Conservation (phyloP, 2,329 filamentous ascomycete species). For the Pseudocercospora fijiensis region DNA sequence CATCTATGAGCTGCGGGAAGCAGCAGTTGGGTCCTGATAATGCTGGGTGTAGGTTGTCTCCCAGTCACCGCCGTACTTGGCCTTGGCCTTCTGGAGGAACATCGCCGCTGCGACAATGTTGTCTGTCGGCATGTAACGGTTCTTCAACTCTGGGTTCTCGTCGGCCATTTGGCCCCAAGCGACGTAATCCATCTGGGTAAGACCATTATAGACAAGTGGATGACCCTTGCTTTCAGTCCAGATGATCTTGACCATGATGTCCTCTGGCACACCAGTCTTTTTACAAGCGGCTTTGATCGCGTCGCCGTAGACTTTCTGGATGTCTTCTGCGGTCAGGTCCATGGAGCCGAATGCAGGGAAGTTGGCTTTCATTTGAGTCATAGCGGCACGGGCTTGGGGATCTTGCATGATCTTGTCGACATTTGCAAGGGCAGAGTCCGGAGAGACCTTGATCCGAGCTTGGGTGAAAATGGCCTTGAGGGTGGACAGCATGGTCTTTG, state of each 20-base stretch:
- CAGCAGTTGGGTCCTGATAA: conserved; percentile 16
- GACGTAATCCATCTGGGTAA: conserved; percentile 15
- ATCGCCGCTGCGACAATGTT: conserved; percentile 17
- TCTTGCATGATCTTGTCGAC: conserved; percentile 16
- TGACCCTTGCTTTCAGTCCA: conserved; percentile 23
- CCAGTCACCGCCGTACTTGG: conserved; percentile 11
- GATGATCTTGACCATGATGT: conserved; percentile 20
- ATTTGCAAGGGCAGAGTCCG: conserved; percentile 13
- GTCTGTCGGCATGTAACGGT: conserved; percentile 17
- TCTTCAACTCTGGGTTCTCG: conserved; percentile 8
- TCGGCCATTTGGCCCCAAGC: conserved; percentile 18
- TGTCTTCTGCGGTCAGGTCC: conserved; percentile 21
- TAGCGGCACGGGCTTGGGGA: conserved; percentile 16
- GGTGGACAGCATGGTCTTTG: neutral
- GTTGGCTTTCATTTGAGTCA: conserved; percentile 16
- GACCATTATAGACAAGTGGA: conserved; percentile 16
- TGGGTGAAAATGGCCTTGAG: conserved; percentile 13
- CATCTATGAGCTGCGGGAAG: no score
- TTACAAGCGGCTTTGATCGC: conserved; percentile 14
- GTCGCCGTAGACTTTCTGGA: conserved; percentile 17
- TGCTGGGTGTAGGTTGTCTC: conserved; percentile 9
- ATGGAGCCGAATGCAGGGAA: conserved; percentile 19
- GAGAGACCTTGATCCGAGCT: conserved; percentile 13
- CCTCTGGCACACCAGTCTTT: conserved; percentile 16
- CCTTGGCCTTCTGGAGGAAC: conserved; percentile 11